Conservation (phyloP, 148 eudicot genomes). For the Chenopodium quinoa region DNA sequence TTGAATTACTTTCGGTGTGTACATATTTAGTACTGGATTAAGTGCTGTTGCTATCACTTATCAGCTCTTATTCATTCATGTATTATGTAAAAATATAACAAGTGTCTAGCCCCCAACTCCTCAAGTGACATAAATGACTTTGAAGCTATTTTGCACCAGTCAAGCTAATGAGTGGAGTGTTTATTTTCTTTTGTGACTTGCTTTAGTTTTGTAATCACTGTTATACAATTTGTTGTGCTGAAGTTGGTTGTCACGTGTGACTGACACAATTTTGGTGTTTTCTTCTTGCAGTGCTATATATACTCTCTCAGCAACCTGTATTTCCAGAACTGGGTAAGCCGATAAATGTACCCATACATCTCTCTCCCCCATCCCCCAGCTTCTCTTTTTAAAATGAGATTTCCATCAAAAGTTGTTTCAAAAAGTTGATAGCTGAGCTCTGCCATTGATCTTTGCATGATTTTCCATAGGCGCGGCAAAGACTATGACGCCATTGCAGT, state of each 20-base stretch:
- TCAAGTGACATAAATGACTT: background rate
- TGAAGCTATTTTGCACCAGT: background rate
- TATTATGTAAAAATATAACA: background rate
- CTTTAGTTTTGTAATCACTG: background rate
- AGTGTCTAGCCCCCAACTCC: background rate
- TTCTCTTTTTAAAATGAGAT: background rate
- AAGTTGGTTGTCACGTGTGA: background rate
- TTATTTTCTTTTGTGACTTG: background rate
- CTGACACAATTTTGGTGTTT: constrained; percentile 22
- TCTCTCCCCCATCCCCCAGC: background rate
- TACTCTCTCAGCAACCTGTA: constrained; percentile 73
- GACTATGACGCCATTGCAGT: constrained; percentile 81
- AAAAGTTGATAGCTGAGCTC: background rate
- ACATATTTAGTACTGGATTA: too few species aligned
- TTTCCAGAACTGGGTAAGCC: constrained; percentile 65
- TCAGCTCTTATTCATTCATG: background rate
- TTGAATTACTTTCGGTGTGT: too few species aligned
- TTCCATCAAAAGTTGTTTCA: background rate
- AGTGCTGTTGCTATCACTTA: too few species aligned
- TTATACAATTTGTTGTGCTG: background rate
- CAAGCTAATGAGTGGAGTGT: background rate
- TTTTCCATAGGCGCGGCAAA: constrained; percentile 47
- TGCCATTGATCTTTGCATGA: constrained; percentile 1
- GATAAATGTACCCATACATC: background rate
- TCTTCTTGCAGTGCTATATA: constrained; percentile 63